Base-by-base conservation (phyloP, 2,329 filamentous ascomycete species). In the Fusarium nygamai region DNA sequence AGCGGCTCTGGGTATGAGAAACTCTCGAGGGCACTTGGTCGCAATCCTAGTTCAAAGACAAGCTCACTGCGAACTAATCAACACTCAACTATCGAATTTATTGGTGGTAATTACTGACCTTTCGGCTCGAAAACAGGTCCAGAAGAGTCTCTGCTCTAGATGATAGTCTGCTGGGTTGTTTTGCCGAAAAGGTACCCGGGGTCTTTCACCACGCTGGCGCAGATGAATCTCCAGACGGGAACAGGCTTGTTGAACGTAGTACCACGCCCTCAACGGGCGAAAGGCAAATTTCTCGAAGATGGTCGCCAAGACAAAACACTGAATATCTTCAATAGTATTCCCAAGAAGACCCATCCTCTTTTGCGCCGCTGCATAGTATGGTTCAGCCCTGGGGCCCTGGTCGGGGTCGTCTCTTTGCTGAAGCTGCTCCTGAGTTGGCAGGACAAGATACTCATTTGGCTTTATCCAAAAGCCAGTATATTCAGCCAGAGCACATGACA, bases 301-400 rank as follows among this genome's bases (percentile, higher is more conserved):
- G 16, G 62, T 64, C 20, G 78, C 75, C 1, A 76, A 67, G 20
- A 74, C 78, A 8, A 79, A 67, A 38, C 77, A 79, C 38, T 79
- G 78, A 4, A 79, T 79, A 46, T 79, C 78, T 31, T 67, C 36
- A 7, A 79, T 61, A 11, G 63, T 66, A n/a, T 66, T 61, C 0
- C 78, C 76, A 3, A 79, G 61, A 17, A 71, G 33, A 1, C 78
- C 78, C 33, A 79, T 58, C 7, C 78, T 69, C 36, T 69, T 76
- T 20, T 74, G 67, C 6, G 77, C 76, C 20, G 72, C 78, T 14
- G 70, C 46, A 36, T 74, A 79, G 67, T 78, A 78, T 0, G 69
- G 67, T 14, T 76, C 73, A 16, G 73, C 77, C 9, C 36, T 36
- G 6, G 38, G 41, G 17, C 31, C 39, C 27, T 58, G 50, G 13